Evolutionary conservation across 169 alveolate genomes (phyloP), one percentile per base, ranked within the genome.

Genomic region (Plasmodium reichenowi): DNA sequence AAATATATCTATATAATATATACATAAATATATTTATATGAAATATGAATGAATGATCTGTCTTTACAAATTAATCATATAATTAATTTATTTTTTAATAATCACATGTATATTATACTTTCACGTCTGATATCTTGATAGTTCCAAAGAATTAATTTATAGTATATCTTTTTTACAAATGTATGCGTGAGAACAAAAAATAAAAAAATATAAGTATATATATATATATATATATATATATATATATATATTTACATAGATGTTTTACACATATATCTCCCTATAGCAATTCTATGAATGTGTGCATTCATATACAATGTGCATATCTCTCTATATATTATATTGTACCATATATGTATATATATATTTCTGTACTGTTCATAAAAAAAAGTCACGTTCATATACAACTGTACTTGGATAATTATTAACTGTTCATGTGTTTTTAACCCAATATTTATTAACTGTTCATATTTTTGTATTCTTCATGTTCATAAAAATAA

Each of bases 361-460:
- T 38, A 13, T 64, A 74, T 59, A 32, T 60, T 45, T 50, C 74
- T 74, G 88, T 59, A 74, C 74, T 7, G 74, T 74, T 74, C 88
- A 74, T 74, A 74, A 74, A 74, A 43, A 74, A 74, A 74, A 38
- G 45, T 48, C 59, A 24, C 56, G 73, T 60, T 22, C n/a, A 17
- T 74, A 38, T 26, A 59, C 48, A 59, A 74, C 59, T 74, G 43
- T 58, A 59, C 72, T 32, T 59, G 15, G 43, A 32, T 29, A 64
- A 26, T 56, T 74, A 74, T 74, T 74, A 22, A 43, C n/a, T 26
- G 43, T 59, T 52, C 88, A 20, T n/a, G 59, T 59, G 60, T 22
- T 74, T 32, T 32, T 5, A 32, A 5, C 45, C 45, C 45, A 32
- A 32, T 32, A 32, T 38, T 38, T 38, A 38, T 38, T 38, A 38